These are phyloP conservation scores for Syncephalastrum monosporum DNA, from an alignment of 371 early-diverging fungal species.

Conservation along the genomic window DNA sequence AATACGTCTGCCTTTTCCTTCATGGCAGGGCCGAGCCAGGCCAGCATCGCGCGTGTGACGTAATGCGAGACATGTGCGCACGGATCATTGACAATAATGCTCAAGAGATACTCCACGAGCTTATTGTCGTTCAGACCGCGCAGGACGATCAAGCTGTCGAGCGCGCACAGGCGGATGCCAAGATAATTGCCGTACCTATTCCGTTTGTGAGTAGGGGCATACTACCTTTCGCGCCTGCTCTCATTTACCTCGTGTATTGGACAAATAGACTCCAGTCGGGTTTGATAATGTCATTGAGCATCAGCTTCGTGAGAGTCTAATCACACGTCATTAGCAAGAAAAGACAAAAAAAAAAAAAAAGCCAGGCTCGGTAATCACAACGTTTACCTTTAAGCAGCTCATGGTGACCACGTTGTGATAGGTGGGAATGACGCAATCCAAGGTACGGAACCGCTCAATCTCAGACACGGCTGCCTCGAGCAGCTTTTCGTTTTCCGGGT, in stretches of 20 bases:
- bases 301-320: constrained; percentile 49
- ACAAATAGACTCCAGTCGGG: constrained; percentile 67
- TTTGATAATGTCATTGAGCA: constrained; percentile 64
- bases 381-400: constrained; percentile 68
- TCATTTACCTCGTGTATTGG: constrained; percentile 45
- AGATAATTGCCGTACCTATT: constrained; percentile 60
- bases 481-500: constrained; percentile 51
- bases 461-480: constrained; percentile 62
- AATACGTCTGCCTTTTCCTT: constrained; percentile 23
- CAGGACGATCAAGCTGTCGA: constrained; percentile 65
- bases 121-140: constrained; percentile 53
- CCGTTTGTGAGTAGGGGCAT: neutral
- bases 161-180: constrained; percentile 63
- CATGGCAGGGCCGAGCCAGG: constrained; percentile 55
- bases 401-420: constrained; percentile 87
- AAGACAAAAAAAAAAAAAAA: neutral
- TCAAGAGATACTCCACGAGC: constrained; percentile 53
- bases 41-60: constrained; percentile 42
- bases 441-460: constrained; percentile 76
- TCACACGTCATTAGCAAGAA: neutral
- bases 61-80: constrained; percentile 55
- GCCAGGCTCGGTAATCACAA: too few relatives aligned
- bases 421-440: constrained; percentile 83
- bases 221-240: too few relatives aligned
- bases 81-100: constrained; percentile 60